Evolutionary conservation across 2,329 filamentous ascomycete species (phyloP).

Genomic region (Pseudogymnoascus sp.): DNA sequence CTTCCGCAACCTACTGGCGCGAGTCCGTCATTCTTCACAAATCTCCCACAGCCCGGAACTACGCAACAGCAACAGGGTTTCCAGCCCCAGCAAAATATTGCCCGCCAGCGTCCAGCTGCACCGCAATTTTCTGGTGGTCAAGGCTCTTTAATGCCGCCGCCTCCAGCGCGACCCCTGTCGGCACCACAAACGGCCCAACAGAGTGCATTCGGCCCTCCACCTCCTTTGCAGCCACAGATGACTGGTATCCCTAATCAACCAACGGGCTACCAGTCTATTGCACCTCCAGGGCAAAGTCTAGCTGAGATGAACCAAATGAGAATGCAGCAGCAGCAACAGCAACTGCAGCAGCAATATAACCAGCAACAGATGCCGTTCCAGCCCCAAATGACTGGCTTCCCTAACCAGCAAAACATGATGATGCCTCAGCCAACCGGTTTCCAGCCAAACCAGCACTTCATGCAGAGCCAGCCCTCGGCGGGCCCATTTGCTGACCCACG

Average conservation of each 20-base stretch:
- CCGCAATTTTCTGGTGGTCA: constrained; percentile 56
- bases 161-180: constrained; percentile 73
- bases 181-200: constrained; percentile 77
- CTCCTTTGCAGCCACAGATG: constrained; percentile 75
- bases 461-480: constrained; percentile 37
- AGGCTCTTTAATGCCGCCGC: constrained; percentile 65
- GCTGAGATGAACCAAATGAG: constrained; percentile 64
- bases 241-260: constrained; percentile 56
- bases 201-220: constrained; percentile 60
- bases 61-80: constrained; percentile 29
- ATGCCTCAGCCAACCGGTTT: constrained; percentile 31
- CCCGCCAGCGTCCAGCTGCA: constrained; percentile 63
- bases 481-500: constrained; percentile 52
- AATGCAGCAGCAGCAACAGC: constrained; percentile 53
- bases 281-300: constrained; percentile 69
- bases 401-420: constrained; percentile 17
- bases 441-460: constrained; percentile 45
- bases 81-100: constrained; percentile 37
- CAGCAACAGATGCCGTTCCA: constrained; percentile 49
- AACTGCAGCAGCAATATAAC: constrained; percentile 36
- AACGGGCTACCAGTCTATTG: constrained; percentile 50
- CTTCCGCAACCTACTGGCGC: constrained; percentile 45
- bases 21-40: constrained; percentile 52
- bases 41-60: constrained; percentile 39
- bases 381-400: constrained; percentile 41